These are phyloP conservation scores for Phyllosticta paracitricarpa DNA, from an alignment of 2,329 filamentous ascomycete genomes.

Conservation along the genomic window DNA sequence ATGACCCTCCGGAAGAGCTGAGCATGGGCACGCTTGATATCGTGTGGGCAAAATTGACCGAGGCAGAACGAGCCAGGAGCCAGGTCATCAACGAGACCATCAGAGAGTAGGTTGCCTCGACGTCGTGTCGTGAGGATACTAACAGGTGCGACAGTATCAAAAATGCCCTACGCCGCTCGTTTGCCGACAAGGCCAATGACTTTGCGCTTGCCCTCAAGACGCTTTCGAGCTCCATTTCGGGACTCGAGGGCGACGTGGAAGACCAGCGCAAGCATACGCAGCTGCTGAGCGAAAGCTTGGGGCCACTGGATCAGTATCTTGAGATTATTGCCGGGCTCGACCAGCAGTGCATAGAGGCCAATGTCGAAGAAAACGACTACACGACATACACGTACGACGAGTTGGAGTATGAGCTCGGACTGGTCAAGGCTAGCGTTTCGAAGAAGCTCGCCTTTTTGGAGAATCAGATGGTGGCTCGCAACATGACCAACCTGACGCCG, in stretches of 20 bases:
- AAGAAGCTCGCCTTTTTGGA: conserved; percentile 96
- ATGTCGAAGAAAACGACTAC: conserved; percentile 98
- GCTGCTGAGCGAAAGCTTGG: conserved; percentile 72
- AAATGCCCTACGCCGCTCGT: conserved; percentile 80
- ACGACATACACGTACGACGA: conserved; percentile 99
- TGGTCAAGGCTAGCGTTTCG: conserved; percentile 84
- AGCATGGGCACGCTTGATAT: conserved; percentile 71
- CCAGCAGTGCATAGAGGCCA: conserved; percentile 84
- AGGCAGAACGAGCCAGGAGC: conserved; percentile 76
- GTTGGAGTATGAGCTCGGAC: conserved; percentile 79
- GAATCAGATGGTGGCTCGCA: conserved; percentile 95
- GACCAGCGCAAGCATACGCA: conserved; percentile 85
- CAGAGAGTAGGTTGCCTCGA: conserved; percentile 55
- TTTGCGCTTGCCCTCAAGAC: conserved; percentile 94
- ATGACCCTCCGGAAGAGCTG: conserved; percentile 78
- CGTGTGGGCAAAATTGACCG: conserved; percentile 71
- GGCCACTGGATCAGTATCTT: conserved; percentile 84
- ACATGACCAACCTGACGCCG: conserved; percentile 97
- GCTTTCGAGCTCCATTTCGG: conserved; percentile 86
- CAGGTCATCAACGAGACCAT: conserved; percentile 98
- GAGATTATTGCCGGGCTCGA: conserved; percentile 79
- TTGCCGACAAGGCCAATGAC: conserved; percentile 97
- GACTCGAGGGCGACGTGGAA: conserved; percentile 93
- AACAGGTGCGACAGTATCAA: conserved; percentile 59
- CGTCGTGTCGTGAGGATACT: conserved; percentile 13